Conservation (phyloP, 2,329 filamentous ascomycete genomes). For the Ophiosphaerella narmari region DNA sequence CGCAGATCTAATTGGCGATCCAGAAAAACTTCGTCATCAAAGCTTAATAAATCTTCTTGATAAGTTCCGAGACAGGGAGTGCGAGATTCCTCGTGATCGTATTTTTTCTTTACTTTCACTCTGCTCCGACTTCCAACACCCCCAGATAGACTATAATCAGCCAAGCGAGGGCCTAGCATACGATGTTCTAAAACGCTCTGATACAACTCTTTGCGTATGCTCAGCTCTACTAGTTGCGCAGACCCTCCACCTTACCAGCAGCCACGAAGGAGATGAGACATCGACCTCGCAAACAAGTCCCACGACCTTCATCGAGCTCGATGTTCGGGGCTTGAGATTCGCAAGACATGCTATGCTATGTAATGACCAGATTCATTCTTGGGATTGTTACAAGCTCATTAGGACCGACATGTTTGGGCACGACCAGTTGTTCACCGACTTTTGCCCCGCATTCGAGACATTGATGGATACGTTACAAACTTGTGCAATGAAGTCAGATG, state of each 20-base stretch:
- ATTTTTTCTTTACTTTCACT: constrained; percentile 8
- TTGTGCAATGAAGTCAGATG: background rate
- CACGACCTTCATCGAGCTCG: background rate
- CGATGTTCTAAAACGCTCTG: constrained; percentile 4
- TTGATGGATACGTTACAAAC: constrained; percentile 2
- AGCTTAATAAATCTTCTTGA: constrained; percentile 3
- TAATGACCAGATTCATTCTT: constrained; percentile 6
- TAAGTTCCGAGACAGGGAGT: constrained; percentile 3
- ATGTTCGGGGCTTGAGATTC: constrained; percentile 2
- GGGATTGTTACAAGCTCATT: constrained; percentile 5
- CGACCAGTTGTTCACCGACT: constrained; percentile 1
- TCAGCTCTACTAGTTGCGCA: constrained; percentile 5
- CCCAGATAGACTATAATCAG: constrained; percentile 5
- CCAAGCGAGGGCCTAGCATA: constrained; percentile 3
- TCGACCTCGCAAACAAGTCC: background rate
- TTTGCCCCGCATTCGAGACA: constrained; percentile 3
- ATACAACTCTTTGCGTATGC: constrained; percentile 4
- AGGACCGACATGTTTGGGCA: constrained; percentile 7
- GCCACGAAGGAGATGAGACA: background rate
- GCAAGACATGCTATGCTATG: constrained; percentile 4
- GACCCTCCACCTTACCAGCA: background rate
- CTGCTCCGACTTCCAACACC: background rate
- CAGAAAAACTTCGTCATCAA: background rate
- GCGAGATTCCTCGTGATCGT: constrained; percentile 7
- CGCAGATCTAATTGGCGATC: background rate